Evolutionary conservation across 768 basidiomycete species (phyloP), one percentile per base, ranked within the genome.

Genomic region (Mrakia blollopis): DNA sequence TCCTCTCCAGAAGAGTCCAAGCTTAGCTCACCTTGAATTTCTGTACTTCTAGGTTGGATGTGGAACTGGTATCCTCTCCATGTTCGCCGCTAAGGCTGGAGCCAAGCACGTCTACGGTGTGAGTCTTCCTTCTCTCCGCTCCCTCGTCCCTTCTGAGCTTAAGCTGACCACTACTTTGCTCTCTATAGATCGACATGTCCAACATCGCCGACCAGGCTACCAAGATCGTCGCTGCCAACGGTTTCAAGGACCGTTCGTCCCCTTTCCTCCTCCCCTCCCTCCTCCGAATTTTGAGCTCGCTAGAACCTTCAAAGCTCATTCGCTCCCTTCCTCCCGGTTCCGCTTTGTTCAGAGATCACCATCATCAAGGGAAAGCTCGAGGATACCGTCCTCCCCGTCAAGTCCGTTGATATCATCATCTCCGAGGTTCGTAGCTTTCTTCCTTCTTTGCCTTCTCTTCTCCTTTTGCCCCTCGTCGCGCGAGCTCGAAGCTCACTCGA

Each of bases 161-260:
- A 67, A 37, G 72, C 61, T 65, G 57, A 71, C 68, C 37, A 54
- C 74, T 14, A 4, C 32, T 37, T 39, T 30, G 32, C 37, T 23
- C 39, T 41, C 18, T 61, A 13, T 41, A 95, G 93, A 95, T 99
- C 85, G 97, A 99, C 86, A 99, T 99, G 97, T 97, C 94, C 76
- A 99, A 99, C 86, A 99, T 99, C 85, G 92, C 98, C 84, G 97
- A 98, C 86, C 96, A 98, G 86, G 97, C 97, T 3, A 89, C 91
- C 86, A 96, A 93, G 85, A 99, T 99, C 79, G 90, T 98, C 80
- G 91, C 94, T 80, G 92, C 92, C 23, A 99, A 99, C 80, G 95
- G 95, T 69, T 98, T 98, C 87, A 89, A 90, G 85, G 91, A 97
- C 83, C 91, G 95, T 98, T 79, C 80, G 93, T 86, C 28, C 60